These are phyloP conservation scores for Deinandra increscens DNA, from an alignment of 129 eudicot genomes.

Conservation along the genomic window DNA sequence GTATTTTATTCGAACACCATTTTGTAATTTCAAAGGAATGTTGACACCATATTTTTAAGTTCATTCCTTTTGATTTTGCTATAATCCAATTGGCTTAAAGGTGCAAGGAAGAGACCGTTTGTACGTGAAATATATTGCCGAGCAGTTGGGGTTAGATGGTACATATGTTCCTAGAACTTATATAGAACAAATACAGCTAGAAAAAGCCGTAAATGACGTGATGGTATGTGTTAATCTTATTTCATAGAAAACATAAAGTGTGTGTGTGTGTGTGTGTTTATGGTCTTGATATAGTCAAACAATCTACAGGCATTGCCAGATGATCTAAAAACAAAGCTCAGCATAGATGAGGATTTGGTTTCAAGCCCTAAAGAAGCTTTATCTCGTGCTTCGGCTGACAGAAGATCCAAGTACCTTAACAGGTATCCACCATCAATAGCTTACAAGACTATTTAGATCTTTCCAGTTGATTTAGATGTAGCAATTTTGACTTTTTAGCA, in stretches of 20 bases:
- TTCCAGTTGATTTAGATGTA: background rate
- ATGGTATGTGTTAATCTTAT: slow-evolving; percentile 51
- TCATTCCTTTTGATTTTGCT: slow-evolving; percentile 8
- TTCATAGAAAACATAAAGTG: background rate
- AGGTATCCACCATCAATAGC: slow-evolving; percentile 41
- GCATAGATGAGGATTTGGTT: slow-evolving; percentile 84
- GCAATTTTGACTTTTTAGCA: background rate
- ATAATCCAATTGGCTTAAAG: slow-evolving; percentile 34
- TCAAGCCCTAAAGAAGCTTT: slow-evolving; percentile 98
- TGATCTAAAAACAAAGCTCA: slow-evolving; percentile 91
- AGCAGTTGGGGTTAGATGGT: slow-evolving; percentile 85
- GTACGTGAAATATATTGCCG: slow-evolving; percentile 69
- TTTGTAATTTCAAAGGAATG: background rate
- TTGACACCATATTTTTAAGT: slow-evolving; percentile 2
- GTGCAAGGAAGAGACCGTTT: slow-evolving; percentile 96
- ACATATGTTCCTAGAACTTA: slow-evolving; percentile 93
- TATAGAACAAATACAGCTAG: slow-evolving; percentile 95
- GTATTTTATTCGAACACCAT: slow-evolving; percentile 34
- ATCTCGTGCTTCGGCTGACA: slow-evolving; percentile 92
- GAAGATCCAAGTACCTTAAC: slow-evolving; percentile 72
- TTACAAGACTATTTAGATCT: background rate
- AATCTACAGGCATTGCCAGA: slow-evolving; percentile 74
- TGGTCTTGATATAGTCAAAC: slow-evolving; percentile 26
- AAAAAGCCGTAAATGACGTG: slow-evolving; percentile 85
- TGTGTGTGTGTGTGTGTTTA: slow-evolving; percentile 9